These are phyloP conservation scores for Aureobasidium melanogenum DNA, from an alignment of 2,329 filamentous ascomycete genomes.

Conservation along the genomic window DNA sequence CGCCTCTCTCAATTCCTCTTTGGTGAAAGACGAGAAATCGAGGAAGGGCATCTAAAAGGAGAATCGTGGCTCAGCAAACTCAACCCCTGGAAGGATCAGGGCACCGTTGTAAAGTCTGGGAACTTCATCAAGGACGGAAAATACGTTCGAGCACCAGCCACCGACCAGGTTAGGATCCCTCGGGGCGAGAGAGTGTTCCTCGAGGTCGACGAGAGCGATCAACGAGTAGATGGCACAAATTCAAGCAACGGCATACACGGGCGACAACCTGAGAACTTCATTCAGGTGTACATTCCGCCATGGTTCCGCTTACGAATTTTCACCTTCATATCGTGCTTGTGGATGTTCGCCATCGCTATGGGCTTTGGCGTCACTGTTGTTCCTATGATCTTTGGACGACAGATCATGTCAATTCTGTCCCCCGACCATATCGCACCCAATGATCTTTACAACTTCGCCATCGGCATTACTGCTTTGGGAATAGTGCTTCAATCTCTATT, in stretches of 20 bases:
- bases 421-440: constrained; percentile 69
- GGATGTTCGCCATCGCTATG: constrained; percentile 83
- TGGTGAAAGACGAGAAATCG: constrained; percentile 68
- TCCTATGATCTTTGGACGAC: constrained; percentile 75
- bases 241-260: constrained; percentile 25
- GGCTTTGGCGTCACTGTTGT: constrained; percentile 79
- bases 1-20: constrained; percentile 91
- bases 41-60: constrained; percentile 60
- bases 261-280: constrained; percentile 37
- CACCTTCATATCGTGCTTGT: constrained; percentile 80
- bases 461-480: constrained; percentile 76
- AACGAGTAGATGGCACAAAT: constrained; percentile 48
- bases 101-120: constrained; percentile 16
- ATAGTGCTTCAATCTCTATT: constrained; percentile 50
- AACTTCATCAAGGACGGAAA: constrained; percentile 61
- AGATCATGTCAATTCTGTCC: constrained; percentile 64
- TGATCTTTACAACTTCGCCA: constrained; percentile 92
- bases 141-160: constrained; percentile 87
- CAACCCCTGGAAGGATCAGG: constrained; percentile 23
- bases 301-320: constrained; percentile 73
- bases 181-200: constrained; percentile 77
- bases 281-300: constrained; percentile 65
- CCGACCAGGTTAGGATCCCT: constrained; percentile 88
- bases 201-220: constrained; percentile 59
- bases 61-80: constrained; percentile 8